Percentiles rank a stretch among this genome's conserved stretches.
phyloP scores from a whole-genome alignment of 768 basidiomycete species.

The Leccinum longicurvipes region DNA sequence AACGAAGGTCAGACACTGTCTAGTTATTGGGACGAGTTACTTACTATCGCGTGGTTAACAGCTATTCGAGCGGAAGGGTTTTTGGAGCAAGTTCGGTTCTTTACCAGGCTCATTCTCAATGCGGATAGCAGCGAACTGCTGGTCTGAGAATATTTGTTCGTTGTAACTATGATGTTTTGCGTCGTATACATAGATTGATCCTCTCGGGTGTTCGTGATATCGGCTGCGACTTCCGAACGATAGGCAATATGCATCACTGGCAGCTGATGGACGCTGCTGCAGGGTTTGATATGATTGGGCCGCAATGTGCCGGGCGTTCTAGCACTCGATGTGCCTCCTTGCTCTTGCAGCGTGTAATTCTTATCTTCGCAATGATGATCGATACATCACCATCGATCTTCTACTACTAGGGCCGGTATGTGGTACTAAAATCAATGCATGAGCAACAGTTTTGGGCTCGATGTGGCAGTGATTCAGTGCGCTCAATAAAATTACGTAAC shows the following conservation, averaged over 20 bases:
- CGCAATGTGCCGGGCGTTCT: conserved; percentile 3
- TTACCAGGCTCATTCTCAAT: conserved; percentile 32
- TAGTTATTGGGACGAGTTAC: not conserved
- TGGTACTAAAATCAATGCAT: not conserved
- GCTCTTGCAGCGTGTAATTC: not conserved
- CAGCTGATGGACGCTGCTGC: not conserved
- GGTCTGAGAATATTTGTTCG: conserved; percentile 1
- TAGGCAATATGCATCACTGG: too few relatives aligned
- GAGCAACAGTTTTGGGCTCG: not conserved
- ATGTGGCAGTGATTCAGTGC: too few relatives aligned
- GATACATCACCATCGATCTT: conserved; percentile 11
- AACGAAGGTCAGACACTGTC: conserved; percentile 23
- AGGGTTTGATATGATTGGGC: conserved; percentile 7
- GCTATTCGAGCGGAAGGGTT: conserved; percentile 29
- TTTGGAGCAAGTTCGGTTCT: conserved; percentile 32
- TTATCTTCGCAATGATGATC: conserved; percentile 12
- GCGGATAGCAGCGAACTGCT: conserved; percentile 27
- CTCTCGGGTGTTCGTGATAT: not conserved
- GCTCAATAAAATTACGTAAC: conserved; percentile 25
- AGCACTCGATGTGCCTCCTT: conserved; percentile 28
- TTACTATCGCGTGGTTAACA: conserved; percentile 11
- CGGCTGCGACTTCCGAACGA: too few relatives aligned
- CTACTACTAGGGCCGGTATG: conserved; percentile 13
- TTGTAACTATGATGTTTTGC: not conserved
- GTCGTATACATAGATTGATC: not conserved